Evolutionary conservation across 2,329 filamentous ascomycete species (phyloP), one percentile per base, ranked within the genome.

Genomic region (Fusarium irregulare): DNA sequence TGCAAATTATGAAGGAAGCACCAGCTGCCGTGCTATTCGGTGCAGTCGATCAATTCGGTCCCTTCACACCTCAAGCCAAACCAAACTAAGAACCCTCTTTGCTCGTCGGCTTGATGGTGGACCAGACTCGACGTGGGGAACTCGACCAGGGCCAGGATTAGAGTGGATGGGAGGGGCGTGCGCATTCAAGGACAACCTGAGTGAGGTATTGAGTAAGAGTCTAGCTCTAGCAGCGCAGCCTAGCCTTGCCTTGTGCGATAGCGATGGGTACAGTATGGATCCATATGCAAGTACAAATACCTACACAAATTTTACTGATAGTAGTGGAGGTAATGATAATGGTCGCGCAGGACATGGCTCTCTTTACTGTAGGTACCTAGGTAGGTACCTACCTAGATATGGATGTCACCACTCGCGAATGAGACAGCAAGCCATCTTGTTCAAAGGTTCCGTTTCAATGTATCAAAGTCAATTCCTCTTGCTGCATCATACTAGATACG

Each of bases 1-100:
- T 71, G 57, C 60, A 58, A 74, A 66, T 73, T 74, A 74, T 74
- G 72, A 74, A 71, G 66, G 68, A 73, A 73, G 68, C 66, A 60
- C 65, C 49, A 63, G 66, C 62, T 73, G 60, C 58, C 60, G 60
- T 56, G 50, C 60, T 67, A 62, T 37, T 66, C 44, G 30, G 56
- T 58, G 44, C 50, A 50, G 61, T 55, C 61, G 61, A 65, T 63
- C 67, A 64, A 60, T 68, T 71, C 67, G 55, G 67, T 67, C 67
- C 67, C 67, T 64, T 70, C 58, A 46, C 46, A 50, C n/a, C 63
- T 51, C 54, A 27, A 71, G 44, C 67, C 68, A 70, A 64, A 56
- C 63, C 68, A 57, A 71, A 69, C 63, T 66, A 56, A 71, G 68
- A 58, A 53, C 48, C 48, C 53, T 69, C 64, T 54, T 56, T 64